These are phyloP conservation scores for Paramyrothecium roridum DNA, from an alignment of 2,329 filamentous ascomycete genomes.

Conservation along the genomic window DNA sequence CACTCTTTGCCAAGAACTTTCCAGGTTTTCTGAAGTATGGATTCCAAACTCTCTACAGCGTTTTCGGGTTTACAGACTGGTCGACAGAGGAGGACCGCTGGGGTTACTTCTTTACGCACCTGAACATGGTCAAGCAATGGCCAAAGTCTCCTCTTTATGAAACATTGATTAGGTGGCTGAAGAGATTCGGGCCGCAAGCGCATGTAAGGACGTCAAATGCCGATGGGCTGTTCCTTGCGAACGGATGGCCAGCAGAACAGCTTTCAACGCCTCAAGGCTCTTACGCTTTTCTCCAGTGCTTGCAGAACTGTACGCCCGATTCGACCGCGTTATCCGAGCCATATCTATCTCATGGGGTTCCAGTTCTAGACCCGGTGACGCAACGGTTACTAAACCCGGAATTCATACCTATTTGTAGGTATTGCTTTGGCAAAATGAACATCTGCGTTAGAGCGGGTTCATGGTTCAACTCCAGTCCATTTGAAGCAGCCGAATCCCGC, in stretches of 20 bases:
- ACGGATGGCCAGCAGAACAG: slow-evolving; percentile 7
- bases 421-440: slow-evolving; percentile 14
- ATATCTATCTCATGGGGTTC: slow-evolving; percentile 5
- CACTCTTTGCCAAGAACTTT: slow-evolving; percentile 11
- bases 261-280: slow-evolving; percentile 11
- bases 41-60: slow-evolving; percentile 12
- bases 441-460: slow-evolving; percentile 15
- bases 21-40: slow-evolving; percentile 11
- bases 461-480: slow-evolving; percentile 15
- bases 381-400: slow-evolving; percentile 9
- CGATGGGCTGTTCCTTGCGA: slow-evolving; percentile 8
- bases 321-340: slow-evolving; percentile 7
- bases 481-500: slow-evolving; percentile 4
- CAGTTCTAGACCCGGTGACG: slow-evolving; percentile 6
- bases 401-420: slow-evolving; percentile 11
- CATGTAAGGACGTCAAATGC: slow-evolving; percentile 15
- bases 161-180: slow-evolving; percentile 5
- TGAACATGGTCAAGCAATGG: slow-evolving; percentile 17
- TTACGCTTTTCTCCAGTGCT: slow-evolving; percentile 11
- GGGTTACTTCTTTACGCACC: slow-evolving; percentile 18
- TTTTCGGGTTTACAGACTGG: slow-evolving; percentile 13
- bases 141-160: slow-evolving; percentile 11
- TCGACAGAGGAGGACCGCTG: slow-evolving; percentile 16
- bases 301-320: slow-evolving; percentile 13
- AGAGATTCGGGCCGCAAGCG: slow-evolving; percentile 4